phyloP scores from a whole-genome alignment of 768 basidiomycete genomes.

The Tephrocybe sp. region DNA sequence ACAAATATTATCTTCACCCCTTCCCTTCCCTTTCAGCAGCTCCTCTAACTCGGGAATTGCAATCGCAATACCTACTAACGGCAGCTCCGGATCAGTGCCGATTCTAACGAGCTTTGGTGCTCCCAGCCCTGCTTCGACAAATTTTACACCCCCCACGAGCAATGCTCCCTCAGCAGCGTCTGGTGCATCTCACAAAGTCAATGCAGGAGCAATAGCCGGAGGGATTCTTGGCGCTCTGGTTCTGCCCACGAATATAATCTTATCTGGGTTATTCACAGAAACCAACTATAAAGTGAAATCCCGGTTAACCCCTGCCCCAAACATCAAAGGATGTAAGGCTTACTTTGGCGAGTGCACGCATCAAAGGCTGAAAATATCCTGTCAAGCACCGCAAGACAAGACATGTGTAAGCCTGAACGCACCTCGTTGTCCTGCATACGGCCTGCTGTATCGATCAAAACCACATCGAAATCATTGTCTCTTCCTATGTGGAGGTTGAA shows the following conservation, averaged over 20 bases:
- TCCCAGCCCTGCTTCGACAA: too few relatives aligned
- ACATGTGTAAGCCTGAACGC: slow-evolving; percentile 16
- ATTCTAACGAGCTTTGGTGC: too few relatives aligned
- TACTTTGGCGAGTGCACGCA: slow-evolving; percentile 97
- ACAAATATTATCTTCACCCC: too few relatives aligned
- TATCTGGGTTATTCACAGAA: slow-evolving; percentile 91
- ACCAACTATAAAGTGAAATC: slow-evolving; percentile 61
- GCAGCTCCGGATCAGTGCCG: too few relatives aligned
- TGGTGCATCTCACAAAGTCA: slow-evolving; percentile 15
- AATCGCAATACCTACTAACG: too few relatives aligned
- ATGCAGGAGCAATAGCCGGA: slow-evolving; percentile 53
- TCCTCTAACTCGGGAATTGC: too few relatives aligned
- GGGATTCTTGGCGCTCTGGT: slow-evolving; percentile 48
- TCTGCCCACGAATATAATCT: slow-evolving; percentile 90
- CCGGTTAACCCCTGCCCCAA: background rate
- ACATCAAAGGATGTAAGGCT: slow-evolving; percentile 8
- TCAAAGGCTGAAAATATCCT: slow-evolving; percentile 64
- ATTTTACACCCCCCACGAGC: too few relatives aligned
- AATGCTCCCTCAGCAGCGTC: slow-evolving; percentile 5
- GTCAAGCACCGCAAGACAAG: background rate
- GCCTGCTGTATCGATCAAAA: slow-evolving; percentile 96
- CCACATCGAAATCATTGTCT: slow-evolving; percentile 92
- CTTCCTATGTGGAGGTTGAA: slow-evolving; percentile 50
- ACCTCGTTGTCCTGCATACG: slow-evolving; percentile 99
- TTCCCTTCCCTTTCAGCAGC: too few relatives aligned